Percentiles rank a stretch among this genome's conserved stretches.
phyloP scores from a whole-genome alignment of 2,329 filamentous ascomycete genomes.

The Cladosporium sp. region DNA sequence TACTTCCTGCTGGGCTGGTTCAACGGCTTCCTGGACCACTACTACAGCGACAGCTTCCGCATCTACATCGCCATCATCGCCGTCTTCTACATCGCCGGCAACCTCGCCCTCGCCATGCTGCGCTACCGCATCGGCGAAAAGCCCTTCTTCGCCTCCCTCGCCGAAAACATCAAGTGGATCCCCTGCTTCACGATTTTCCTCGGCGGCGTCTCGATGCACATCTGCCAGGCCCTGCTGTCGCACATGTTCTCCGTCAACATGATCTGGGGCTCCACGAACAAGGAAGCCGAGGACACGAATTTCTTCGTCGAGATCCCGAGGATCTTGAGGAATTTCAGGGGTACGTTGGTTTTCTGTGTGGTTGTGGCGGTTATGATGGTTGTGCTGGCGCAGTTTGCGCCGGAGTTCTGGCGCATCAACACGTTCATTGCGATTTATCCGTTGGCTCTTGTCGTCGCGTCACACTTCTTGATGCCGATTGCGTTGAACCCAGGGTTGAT shows the following conservation, averaged over 20 bases:
- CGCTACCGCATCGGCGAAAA: constrained; percentile 70
- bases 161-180: constrained; percentile 67
- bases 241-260: constrained; percentile 45
- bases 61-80: constrained; percentile 80
- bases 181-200: constrained; percentile 43
- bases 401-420: constrained; percentile 57
- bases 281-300: constrained; percentile 58
- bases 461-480: constrained; percentile 61
- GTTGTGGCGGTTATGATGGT: constrained; percentile 50
- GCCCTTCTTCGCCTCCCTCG: constrained; percentile 54
- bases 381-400: constrained; percentile 48
- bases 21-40: constrained; percentile 76
- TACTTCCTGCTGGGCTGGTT: constrained; percentile 77
- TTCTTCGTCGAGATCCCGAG: constrained; percentile 59
- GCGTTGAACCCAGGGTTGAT: constrained; percentile 64
- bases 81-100: constrained; percentile 74
- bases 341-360: constrained; percentile 55
- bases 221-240: constrained; percentile 42
- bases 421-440: constrained; percentile 62
- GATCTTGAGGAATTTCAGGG: constrained; percentile 58
- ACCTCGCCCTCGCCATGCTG: constrained; percentile 70
- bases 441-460: constrained; percentile 52
- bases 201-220: constrained; percentile 42
- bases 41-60: constrained; percentile 76
- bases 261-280: constrained; percentile 58